These are phyloP conservation scores for Helianthus annuus DNA, from an alignment of 129 eudicot genomes.

Conservation along the genomic window DNA sequence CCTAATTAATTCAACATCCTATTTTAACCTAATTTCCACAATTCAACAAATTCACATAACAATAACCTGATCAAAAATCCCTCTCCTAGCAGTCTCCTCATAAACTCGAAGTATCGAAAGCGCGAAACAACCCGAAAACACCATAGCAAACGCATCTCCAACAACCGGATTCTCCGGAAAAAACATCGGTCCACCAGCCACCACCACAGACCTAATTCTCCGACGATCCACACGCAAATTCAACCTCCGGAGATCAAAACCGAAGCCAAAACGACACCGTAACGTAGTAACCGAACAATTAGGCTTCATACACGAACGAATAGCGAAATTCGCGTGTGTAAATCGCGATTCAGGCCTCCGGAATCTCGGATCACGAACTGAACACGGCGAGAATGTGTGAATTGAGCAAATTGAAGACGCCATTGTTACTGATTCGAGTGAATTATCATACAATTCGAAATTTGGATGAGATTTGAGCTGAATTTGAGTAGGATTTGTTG, in stretches of 20 bases:
- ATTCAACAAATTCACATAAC: neutral
- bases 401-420: constrained; percentile 34
- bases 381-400: constrained; percentile 15
- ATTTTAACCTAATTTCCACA: neutral
- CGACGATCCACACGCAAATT: constrained; percentile 13
- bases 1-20: neutral
- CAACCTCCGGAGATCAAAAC: neutral
- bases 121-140: constrained; percentile 64
- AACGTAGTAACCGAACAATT: constrained; percentile 10
- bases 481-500: neutral
- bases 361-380: constrained; percentile 32
- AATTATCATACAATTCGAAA: neutral
- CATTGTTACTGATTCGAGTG: neutral
- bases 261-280: constrained; percentile 13
- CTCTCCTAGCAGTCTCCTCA: constrained; percentile 70
- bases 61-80: constrained; percentile 72
- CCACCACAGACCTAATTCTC: constrained; percentile 16
- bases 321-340: constrained; percentile 11
- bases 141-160: constrained; percentile 60
- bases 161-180: constrained; percentile 45
- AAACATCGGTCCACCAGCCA: constrained; percentile 37
- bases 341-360: constrained; percentile 24
- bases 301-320: neutral
- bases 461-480: neutral
- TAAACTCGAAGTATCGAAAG: constrained; percentile 60